Base-by-base conservation (phyloP, 2,329 filamentous ascomycete genomes). In the Diaporthe citriasiana region DNA sequence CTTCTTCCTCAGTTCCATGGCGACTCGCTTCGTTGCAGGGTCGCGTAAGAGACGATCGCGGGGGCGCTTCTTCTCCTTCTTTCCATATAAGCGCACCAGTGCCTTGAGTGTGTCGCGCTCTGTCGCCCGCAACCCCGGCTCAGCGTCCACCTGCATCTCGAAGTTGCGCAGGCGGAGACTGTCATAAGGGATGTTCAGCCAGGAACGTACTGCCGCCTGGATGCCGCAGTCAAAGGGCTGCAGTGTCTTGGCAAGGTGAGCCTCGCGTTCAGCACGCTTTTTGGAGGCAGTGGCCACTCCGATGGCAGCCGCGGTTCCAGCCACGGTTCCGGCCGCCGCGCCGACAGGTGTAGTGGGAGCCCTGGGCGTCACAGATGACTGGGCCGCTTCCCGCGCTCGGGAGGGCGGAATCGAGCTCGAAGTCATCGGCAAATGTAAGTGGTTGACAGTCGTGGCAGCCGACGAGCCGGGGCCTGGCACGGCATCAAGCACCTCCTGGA, bases 21-120 rank as follows among this genome's bases (percentile, higher is more conserved):
- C 95, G 22, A 88, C 86, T 53, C 87, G 88, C 53, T 91, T 92
- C 9, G 93, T 89, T 12, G 86, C 83, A 35, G 87, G 88, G 82
- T 98, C 96, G 56, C 96, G 88, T 38, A 98, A 85, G 73, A 98
- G 84, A 79, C 93, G 93, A 82, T 99, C 97, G n/a, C 95, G 88
- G 0, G 96, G 91, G 75, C 95, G 85, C 82, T 94, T 97, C 80
- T 89, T 92, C 80, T 95, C 93, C 79, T 91, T 93, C 66, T 84
- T 86, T 7, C 89, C 90, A 76, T 84, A 88, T 74, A 83, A 83
- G 38, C 84, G 83, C 27, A 90, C 82, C 77, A 89, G 89, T n/a
- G 85, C 81, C 76, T 88, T 87, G 73, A 91, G 78, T 15, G 84
- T 78, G 10, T 83, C 83, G 60, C 84, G 84, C 75, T 86, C 83